phyloP scores from a whole-genome alignment of 2,329 filamentous ascomycete species.

The Pleoardoris graminearum region DNA sequence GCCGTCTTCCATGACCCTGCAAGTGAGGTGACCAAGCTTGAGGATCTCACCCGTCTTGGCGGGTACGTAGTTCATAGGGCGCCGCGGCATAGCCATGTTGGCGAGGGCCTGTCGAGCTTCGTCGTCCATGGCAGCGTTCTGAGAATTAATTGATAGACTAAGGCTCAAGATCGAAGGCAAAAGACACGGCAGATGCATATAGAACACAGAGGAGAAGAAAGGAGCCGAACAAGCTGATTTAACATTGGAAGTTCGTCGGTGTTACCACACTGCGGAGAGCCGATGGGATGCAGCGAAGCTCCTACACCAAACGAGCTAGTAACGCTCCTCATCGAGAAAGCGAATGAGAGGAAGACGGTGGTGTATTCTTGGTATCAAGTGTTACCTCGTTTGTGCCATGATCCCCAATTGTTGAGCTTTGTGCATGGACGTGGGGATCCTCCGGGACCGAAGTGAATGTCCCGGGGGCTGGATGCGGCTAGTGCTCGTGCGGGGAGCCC shows the following conservation, averaged over 20 bases:
- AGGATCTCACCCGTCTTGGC: slow-evolving; percentile 54
- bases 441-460: slow-evolving; percentile 1
- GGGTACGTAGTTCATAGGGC: slow-evolving; percentile 54
- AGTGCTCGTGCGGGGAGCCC: slow-evolving; percentile 17
- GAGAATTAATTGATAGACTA: neutral
- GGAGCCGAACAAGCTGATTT: slow-evolving; percentile 9
- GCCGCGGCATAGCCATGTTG: slow-evolving; percentile 46
- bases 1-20: slow-evolving; percentile 57
- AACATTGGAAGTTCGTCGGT: slow-evolving; percentile 11
- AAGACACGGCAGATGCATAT: neutral
- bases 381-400: neutral
- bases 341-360: neutral
- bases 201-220: neutral
- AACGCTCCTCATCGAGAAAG: neutral
- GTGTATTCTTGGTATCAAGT: neutral
- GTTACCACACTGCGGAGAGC: slow-evolving; percentile 30
- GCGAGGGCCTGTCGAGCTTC: slow-evolving; percentile 39
- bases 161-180: too few relatives aligned
- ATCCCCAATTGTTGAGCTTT: neutral
- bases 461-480: slow-evolving; percentile 14
- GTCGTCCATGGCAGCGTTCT: slow-evolving; percentile 36
- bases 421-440: neutral
- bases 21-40: slow-evolving; percentile 54
- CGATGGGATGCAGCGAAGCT: slow-evolving; percentile 17
- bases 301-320: neutral